Evolutionary conservation across 306 rosid species (phyloP).

Genomic region (Cyclanthera cordifolia): DNA sequence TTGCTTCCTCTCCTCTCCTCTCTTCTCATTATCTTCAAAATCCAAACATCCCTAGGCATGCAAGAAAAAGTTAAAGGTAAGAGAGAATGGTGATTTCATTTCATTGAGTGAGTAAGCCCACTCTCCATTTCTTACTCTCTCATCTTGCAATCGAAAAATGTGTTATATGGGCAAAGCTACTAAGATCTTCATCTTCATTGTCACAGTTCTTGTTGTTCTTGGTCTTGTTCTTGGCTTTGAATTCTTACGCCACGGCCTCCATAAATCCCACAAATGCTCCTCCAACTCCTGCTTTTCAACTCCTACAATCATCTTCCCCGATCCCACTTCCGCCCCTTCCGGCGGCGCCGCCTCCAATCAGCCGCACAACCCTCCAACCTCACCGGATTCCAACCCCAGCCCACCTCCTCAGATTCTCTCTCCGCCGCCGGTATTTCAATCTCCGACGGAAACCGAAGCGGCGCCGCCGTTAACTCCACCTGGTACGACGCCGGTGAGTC

Average conservation of each 20-base stretch:
- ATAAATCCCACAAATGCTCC: conserved; percentile 38
- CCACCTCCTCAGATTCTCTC: conserved; percentile 43
- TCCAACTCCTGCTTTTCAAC: conserved; percentile 35
- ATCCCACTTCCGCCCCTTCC: conserved; percentile 32
- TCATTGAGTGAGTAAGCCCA: too few species aligned
- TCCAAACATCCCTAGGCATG: too few species aligned
- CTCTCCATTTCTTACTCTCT: too few species aligned
- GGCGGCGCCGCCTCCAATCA: conserved; percentile 19
- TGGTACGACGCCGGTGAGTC: conserved; percentile 26
- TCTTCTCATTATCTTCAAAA: too few species aligned
- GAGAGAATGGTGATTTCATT: too few species aligned
- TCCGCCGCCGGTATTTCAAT: conserved; percentile 12
- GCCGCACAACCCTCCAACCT: conserved; percentile 26
- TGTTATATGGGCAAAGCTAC: conserved; percentile 98
- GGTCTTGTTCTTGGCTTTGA: conserved; percentile 66
- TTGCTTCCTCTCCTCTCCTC: too few species aligned
- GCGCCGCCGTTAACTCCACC: conserved; percentile 42
- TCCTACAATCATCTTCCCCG: conserved; percentile 31
- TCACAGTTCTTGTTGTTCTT: conserved; percentile 52
- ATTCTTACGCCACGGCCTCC: conserved; percentile 39
- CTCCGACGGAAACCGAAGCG: conserved; percentile 22
- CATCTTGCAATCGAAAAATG: conserved; percentile 31
- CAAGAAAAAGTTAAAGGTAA: too few species aligned
- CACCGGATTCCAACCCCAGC: conserved; percentile 23
- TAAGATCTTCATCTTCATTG: conserved; percentile 92